A percentile compares a stretch with the other conserved stretches of the same genome.
Conservation (phyloP, 1,284 basidiomycete species). For the Leccinum colubrinum region DNA sequence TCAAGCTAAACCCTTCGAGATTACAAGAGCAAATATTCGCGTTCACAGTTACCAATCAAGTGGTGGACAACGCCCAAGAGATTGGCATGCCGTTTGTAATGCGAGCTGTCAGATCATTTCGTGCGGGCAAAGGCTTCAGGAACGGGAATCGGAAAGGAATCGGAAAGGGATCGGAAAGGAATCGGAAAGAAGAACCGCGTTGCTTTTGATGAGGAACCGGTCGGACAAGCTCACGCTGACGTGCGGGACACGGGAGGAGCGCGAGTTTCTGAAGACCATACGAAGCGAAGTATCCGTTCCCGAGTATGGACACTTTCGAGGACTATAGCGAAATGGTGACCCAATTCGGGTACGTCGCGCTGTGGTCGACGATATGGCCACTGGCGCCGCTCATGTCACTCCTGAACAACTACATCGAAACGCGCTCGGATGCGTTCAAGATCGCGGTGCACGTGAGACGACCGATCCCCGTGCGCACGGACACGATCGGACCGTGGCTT, state of each 20-base stretch:
- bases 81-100: too few species aligned
- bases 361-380: too few species aligned
- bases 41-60: too few species aligned
- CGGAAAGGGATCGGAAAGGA: constrained; percentile 29
- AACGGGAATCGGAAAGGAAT: constrained; percentile 15
- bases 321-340: background rate
- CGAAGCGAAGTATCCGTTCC: constrained; percentile 79
- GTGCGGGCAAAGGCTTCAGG: too few species aligned
- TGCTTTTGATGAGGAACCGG: constrained; percentile 65
- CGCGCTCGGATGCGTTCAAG: constrained; percentile 94
- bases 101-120: too few species aligned
- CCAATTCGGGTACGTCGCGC: too few species aligned
- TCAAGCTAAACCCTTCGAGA: too few species aligned
- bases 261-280: constrained; percentile 74
- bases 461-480: constrained; percentile 83
- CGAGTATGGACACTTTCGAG: constrained; percentile 68
- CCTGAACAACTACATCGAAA: constrained; percentile 88
- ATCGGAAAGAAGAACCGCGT: constrained; percentile 61
- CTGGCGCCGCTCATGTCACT: constrained; percentile 57
- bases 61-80: too few species aligned
- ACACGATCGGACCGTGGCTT: constrained; percentile 94
- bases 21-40: too few species aligned
- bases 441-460: constrained; percentile 84
- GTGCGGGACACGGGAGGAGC: constrained; percentile 58
- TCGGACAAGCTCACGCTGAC: constrained; percentile 39